Evolutionary conservation across 441 rosid genomes (phyloP).

Genomic region (Euphorbia corollata): DNA sequence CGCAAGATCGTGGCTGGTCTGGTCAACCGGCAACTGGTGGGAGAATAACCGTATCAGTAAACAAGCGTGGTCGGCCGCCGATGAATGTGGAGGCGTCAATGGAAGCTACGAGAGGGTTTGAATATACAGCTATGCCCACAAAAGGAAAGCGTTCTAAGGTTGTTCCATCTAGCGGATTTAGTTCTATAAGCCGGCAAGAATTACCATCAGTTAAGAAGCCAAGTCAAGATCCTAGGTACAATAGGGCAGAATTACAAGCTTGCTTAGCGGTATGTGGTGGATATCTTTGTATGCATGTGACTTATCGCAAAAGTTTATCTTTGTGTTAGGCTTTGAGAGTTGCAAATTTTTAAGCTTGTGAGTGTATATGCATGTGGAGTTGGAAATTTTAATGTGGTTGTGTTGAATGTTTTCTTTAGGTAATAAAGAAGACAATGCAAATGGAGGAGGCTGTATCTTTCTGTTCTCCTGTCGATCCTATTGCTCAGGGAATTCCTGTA

Average conservation of each 20-base stretch:
- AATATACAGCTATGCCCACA: slow-evolving; percentile 6
- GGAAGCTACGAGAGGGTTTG: slow-evolving; percentile 22
- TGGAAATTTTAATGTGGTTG: not conserved
- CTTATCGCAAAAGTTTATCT: no score
- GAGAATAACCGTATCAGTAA: slow-evolving; percentile 20
- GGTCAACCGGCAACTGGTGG: slow-evolving; percentile 21
- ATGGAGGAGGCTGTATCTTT: slow-evolving; percentile 56
- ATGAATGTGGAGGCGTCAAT: slow-evolving; percentile 22
- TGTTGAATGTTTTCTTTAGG: slow-evolving; percentile 23
- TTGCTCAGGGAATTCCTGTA: slow-evolving; percentile 44
- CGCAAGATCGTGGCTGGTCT: slow-evolving; percentile 19
- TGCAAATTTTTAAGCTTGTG: not conserved
- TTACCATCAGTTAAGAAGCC: slow-evolving; percentile 10
- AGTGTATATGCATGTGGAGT: not conserved
- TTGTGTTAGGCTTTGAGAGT: no score
- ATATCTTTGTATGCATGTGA: not conserved
- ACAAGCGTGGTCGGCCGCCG: slow-evolving; percentile 21
- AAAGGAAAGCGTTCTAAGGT: slow-evolving; percentile 9
- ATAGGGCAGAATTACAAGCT: slow-evolving; percentile 37
- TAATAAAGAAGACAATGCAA: slow-evolving; percentile 49
- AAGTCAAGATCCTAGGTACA: slow-evolving; percentile 24
- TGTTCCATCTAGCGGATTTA: slow-evolving; percentile 27
- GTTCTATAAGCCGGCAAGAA: slow-evolving; percentile 25
- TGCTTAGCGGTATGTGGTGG: slow-evolving; percentile 32
- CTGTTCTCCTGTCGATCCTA: slow-evolving; percentile 41